Conservation (phyloP, 2,329 filamentous ascomycete species). For the Alternaria triticimaculans region DNA sequence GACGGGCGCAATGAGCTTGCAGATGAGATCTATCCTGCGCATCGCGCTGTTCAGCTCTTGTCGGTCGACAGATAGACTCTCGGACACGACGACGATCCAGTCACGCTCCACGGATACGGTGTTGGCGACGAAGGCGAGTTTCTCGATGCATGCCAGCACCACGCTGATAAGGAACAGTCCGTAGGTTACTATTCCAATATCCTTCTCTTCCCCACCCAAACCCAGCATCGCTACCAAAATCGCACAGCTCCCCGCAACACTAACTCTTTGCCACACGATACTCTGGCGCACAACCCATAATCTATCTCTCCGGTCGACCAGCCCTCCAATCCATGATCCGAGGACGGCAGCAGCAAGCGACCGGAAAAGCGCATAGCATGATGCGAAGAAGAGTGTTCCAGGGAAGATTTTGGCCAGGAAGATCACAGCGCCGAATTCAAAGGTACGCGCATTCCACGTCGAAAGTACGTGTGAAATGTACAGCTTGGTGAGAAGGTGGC, state of each 20-base stretch:
- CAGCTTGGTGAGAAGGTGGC: slow-evolving; percentile 40
- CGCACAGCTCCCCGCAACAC: slow-evolving; percentile 43
- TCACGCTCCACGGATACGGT: slow-evolving; percentile 73
- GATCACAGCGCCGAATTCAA: slow-evolving; percentile 59
- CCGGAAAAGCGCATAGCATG: slow-evolving; percentile 71
- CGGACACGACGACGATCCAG: slow-evolving; percentile 66
- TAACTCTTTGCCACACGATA: slow-evolving; percentile 49
- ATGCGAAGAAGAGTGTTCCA: slow-evolving; percentile 68
- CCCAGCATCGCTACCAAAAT: slow-evolving; percentile 30
- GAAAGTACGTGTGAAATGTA: slow-evolving; percentile 58
- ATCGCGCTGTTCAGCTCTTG: slow-evolving; percentile 63
- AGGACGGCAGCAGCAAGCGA: slow-evolving; percentile 64
- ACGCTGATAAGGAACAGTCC: slow-evolving; percentile 46
- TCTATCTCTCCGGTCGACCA: slow-evolving; percentile 62
- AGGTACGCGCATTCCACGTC: slow-evolving; percentile 57
- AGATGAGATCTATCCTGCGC: slow-evolving; percentile 65
- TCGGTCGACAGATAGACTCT: slow-evolving; percentile 36
- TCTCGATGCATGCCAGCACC: slow-evolving; percentile 71
- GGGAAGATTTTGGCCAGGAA: slow-evolving; percentile 56
- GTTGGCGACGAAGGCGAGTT: slow-evolving; percentile 69
- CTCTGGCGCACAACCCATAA: slow-evolving; percentile 49
- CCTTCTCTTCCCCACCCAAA: slow-evolving; percentile 8
- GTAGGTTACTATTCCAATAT: slow-evolving; percentile 28
- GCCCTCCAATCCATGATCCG: slow-evolving; percentile 63
- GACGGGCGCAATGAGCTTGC: slow-evolving; percentile 64